Evolutionary conservation across 225 moss, liverwort and hornwort species (phyloP).

Genomic region (Climacium dendroides): DNA sequence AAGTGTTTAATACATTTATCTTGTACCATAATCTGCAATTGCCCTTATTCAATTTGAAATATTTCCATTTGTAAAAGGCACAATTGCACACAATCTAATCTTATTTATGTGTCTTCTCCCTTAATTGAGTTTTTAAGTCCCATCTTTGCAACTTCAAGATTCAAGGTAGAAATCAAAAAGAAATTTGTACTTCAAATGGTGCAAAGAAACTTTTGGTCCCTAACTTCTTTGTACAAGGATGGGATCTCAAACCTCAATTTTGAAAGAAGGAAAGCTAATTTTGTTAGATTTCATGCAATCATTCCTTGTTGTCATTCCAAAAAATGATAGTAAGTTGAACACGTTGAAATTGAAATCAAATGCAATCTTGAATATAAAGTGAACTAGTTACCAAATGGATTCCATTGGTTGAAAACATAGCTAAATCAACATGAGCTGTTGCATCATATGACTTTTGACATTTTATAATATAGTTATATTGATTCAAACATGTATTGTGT

Average conservation of each 20-base stretch:
- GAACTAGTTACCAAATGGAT: neutral
- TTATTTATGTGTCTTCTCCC: neutral
- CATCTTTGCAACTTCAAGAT: neutral
- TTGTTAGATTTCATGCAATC: neutral
- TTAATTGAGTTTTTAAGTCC: neutral
- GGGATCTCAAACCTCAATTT: neutral
- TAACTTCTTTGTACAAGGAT: neutral
- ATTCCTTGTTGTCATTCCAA: neutral
- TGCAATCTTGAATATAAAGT: neutral
- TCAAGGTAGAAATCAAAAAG: neutral
- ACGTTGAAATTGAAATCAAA: neutral
- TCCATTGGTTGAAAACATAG: accelerated
- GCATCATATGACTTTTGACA: no score
- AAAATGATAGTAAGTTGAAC: neutral
- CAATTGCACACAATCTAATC: neutral
- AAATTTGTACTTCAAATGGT: neutral
- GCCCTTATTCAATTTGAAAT: neutral
- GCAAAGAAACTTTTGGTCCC: neutral
- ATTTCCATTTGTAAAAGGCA: neutral
- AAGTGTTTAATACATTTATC: neutral
- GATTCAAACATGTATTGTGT: accelerated
- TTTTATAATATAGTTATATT: neutral
- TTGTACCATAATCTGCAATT: no score
- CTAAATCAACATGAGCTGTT: neutral
- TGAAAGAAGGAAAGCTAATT: neutral